Percentiles rank a stretch among this genome's conserved stretches.
Conservation (phyloP, 345 rosid species). For the Euphorbia lathyris region DNA sequence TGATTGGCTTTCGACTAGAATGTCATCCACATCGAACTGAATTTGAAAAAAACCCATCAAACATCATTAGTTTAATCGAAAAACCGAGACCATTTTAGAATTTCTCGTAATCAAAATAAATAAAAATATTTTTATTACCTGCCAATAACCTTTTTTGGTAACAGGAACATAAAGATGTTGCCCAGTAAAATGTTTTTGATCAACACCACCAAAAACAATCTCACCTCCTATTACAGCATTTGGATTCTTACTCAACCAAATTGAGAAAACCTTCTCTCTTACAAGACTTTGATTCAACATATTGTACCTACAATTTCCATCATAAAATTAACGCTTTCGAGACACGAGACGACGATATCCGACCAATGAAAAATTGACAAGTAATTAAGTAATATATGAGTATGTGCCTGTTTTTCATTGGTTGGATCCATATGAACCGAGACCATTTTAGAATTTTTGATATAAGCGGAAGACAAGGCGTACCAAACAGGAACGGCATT, state of each 20-base stretch:
- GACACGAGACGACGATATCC: no score
- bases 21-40: constrained; percentile 71
- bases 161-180: constrained; percentile 72
- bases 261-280: constrained; percentile 56
- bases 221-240: constrained; percentile 56
- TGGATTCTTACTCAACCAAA: constrained; percentile 69
- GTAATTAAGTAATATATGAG: no score
- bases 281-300: constrained; percentile 61
- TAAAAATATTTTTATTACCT: constrained; percentile 34
- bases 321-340: no score
- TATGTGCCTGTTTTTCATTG: no score
- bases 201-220: constrained; percentile 82
- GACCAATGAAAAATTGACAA: no score
- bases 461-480: constrained; percentile 2
- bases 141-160: constrained; percentile 75
- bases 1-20: constrained; percentile 48
- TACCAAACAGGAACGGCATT: constrained; percentile 69
- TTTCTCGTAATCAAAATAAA: not conserved
- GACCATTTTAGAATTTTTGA: not conserved
- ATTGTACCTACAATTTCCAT: constrained; percentile 49
- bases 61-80: no score
- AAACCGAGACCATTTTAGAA: not conserved
- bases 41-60: constrained; percentile 1
- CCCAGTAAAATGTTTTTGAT: constrained; percentile 56
- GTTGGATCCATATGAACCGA: not conserved